A percentile compares a stretch with the other conserved stretches of the same genome.
Evolutionary conservation across 768 basidiomycete genomes (phyloP).

Genomic region (Auricularia sp.): DNA sequence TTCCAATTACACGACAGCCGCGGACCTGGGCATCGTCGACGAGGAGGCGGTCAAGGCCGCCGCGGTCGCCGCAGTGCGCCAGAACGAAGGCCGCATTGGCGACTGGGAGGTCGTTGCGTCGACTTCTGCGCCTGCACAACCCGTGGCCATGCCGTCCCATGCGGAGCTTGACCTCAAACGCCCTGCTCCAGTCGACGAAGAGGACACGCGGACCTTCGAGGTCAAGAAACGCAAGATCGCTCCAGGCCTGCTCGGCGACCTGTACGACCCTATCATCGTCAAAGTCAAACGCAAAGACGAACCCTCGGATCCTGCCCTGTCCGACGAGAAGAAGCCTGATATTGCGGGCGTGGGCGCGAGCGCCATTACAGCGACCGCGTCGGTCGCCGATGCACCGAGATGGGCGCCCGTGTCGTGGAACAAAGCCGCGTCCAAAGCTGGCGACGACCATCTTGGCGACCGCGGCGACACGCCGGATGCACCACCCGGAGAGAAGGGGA

Average conservation of each 20-base stretch:
- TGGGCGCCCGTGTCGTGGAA: neutral
- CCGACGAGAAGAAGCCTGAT: neutral
- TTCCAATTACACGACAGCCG: conserved; percentile 82
- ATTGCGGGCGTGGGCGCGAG: neutral
- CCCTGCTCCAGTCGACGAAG: conserved; percentile 29
- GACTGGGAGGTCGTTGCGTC: conserved; percentile 61
- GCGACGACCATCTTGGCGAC: neutral
- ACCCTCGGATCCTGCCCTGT: neutral
- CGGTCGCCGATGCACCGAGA: neutral
- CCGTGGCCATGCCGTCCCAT: conserved; percentile 3
- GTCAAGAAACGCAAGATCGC: conserved; percentile 51
- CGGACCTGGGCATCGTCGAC: conserved; percentile 69
- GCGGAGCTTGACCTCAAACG: conserved; percentile 12
- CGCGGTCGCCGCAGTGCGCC: conserved; percentile 50
- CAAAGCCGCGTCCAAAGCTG: neutral
- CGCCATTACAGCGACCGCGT: neutral
- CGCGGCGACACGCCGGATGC: neutral
- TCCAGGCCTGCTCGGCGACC: conserved; percentile 53
- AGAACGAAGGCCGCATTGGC: conserved; percentile 60
- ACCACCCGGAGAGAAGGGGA: neutral
- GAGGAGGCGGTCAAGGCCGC: conserved; percentile 57
- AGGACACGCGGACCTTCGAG: conserved; percentile 48
- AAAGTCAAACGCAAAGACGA: conserved; percentile 6
- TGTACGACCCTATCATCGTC: conserved; percentile 71
- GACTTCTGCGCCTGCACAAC: conserved; percentile 16